Percentiles rank a stretch among this genome's conserved stretches.
Evolutionary conservation across 177 flowering plant species (phyloP).

Genomic region (Vitis hybrid): DNA sequence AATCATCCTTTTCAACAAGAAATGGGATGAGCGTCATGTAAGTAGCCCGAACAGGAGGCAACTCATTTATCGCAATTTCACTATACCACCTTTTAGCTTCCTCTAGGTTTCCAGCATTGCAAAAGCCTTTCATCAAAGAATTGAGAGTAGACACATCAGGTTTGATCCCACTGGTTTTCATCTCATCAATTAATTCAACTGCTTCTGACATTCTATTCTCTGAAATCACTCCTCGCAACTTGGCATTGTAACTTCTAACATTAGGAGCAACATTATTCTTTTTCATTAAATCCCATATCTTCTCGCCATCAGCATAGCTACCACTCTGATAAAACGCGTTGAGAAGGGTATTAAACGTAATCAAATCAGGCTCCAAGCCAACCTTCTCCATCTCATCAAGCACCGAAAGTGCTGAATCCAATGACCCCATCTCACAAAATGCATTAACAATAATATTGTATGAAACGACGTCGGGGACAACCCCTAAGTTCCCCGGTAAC

Average conservation of each 20-base stretch:
- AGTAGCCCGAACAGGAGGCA: conserved; percentile 24
- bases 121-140: conserved; percentile 41
- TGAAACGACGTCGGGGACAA: conserved; percentile 35
- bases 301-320: conserved; percentile 40
- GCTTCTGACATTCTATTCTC: conserved; percentile 31
- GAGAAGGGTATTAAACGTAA: conserved; percentile 50
- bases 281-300: conserved; percentile 47
- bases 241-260: conserved; percentile 38
- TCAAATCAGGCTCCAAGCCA: conserved; percentile 39
- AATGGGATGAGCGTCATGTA: conserved; percentile 25
- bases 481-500: conserved; percentile 25
- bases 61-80: conserved; percentile 20
- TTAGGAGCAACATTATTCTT: conserved; percentile 29
- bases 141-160: conserved; percentile 32
- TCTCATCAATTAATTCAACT: conserved; percentile 33
- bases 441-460: conserved; percentile 49
- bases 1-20: conserved; percentile 33
- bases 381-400: conserved; percentile 46
- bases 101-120: conserved; percentile 33
- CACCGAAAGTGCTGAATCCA: conserved; percentile 39
- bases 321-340: conserved; percentile 27
- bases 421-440: conserved; percentile 36
- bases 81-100: conserved; percentile 38
- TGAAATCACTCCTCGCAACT: conserved; percentile 34
- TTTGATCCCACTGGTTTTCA: conserved; percentile 27